A percentile compares a stretch with the other conserved stretches of the same genome.
phyloP scores from a whole-genome alignment of 1,139 yeast species.

The Geotrichum candidum region DNA sequence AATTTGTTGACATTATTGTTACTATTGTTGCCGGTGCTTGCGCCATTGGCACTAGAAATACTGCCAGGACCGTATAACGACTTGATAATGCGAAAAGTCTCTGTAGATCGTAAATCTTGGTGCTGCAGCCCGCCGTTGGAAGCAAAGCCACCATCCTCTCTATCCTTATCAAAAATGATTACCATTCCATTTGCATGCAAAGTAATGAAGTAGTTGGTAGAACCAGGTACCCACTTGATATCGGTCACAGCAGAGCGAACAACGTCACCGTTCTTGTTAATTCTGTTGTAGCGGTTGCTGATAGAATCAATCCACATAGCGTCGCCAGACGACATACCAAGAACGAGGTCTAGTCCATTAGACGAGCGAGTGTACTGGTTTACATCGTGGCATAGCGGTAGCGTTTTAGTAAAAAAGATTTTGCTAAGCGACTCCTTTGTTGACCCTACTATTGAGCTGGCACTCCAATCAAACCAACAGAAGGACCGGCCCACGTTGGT shows the following conservation, averaged over 20 bases:
- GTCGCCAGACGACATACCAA: slow-evolving; percentile 51
- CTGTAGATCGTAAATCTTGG: slow-evolving; percentile 26
- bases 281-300: slow-evolving; percentile 43
- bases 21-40: neutral
- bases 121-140: slow-evolving; percentile 23
- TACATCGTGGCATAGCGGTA: slow-evolving; percentile 40
- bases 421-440: slow-evolving; percentile 37
- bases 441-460: slow-evolving; percentile 18
- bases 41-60: neutral
- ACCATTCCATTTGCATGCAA: slow-evolving; percentile 41
- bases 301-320: slow-evolving; percentile 51
- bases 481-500: slow-evolving; percentile 36
- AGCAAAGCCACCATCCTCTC: slow-evolving; percentile 36
- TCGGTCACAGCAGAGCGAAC: slow-evolving; percentile 34
- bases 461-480: slow-evolving; percentile 33
- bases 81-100: slow-evolving; percentile 28
- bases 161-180: slow-evolving; percentile 38
- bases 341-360: slow-evolving; percentile 41
- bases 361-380: slow-evolving; percentile 36
- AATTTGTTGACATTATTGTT: slow-evolving; percentile 16
- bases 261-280: slow-evolving; percentile 44
- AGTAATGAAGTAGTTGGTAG: slow-evolving; percentile 37
- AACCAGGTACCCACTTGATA: slow-evolving; percentile 40
- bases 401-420: slow-evolving; percentile 38
- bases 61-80: slow-evolving; percentile 19